Percentiles rank a stretch among this genome's conserved stretches.
These are phyloP conservation scores for Schizochytrium sp. DNA, from an alignment of 108 stramenopile genomes.

Conservation along the genomic window DNA sequence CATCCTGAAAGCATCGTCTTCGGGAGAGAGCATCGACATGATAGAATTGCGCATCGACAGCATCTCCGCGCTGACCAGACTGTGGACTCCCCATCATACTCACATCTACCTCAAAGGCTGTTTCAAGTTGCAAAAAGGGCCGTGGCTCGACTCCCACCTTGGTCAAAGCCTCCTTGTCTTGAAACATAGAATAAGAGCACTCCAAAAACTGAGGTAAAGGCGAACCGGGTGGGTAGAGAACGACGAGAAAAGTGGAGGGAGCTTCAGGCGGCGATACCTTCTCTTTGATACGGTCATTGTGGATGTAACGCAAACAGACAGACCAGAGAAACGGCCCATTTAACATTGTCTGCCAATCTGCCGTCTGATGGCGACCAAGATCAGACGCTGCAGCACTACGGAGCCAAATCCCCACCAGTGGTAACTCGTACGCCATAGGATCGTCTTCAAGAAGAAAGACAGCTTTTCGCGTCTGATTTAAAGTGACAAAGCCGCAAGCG, in stretches of 20 bases:
- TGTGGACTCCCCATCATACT: background rate
- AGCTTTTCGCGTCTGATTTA: conserved; percentile 1
- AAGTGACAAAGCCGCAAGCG: conserved; percentile 1
- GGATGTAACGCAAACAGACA: background rate
- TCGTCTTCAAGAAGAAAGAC: background rate
- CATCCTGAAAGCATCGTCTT: background rate
- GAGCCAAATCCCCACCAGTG: background rate
- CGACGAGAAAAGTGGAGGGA: background rate
- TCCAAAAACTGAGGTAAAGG: background rate
- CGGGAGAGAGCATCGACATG: background rate
- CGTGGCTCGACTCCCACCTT: background rate
- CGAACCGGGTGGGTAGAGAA: background rate
- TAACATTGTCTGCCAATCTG: background rate
- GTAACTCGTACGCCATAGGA: conserved; percentile 1
- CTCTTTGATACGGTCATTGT: background rate
- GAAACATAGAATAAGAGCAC: background rate
- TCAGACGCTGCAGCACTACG: background rate
- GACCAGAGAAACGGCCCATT: background rate
- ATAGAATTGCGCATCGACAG: background rate
- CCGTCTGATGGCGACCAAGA: background rate
- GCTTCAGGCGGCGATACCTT: background rate
- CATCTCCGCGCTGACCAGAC: background rate
- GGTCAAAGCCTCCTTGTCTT: background rate
- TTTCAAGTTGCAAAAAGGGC: background rate
- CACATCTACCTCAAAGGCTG: background rate